Conservation (phyloP, 495 filamentous ascomycete species). For the Friedmanniomyces endolithicus region DNA sequence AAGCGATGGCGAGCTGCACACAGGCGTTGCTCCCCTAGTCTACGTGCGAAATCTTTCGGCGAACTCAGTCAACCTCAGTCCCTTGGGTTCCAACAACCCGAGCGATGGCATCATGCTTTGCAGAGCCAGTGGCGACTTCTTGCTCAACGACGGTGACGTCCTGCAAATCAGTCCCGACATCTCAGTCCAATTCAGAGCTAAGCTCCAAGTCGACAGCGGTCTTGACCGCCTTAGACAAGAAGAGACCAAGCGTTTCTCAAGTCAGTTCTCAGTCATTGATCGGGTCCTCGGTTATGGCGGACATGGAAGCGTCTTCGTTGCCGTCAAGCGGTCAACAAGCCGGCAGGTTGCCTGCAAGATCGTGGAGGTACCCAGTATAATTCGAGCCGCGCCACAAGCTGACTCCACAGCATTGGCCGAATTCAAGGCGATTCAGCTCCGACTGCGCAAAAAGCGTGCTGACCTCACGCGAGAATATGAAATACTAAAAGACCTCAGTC, state of each 20-base stretch:
- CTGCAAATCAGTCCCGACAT: constrained; percentile 18
- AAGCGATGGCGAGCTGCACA: constrained; percentile 1
- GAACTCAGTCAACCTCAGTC: constrained; percentile 22
- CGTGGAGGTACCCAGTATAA: constrained; percentile 19
- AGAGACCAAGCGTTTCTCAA: constrained; percentile 18
- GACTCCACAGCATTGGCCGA: background rate
- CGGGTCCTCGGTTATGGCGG: constrained; percentile 29
- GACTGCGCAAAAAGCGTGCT: constrained; percentile 5
- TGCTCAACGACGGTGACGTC: constrained; percentile 29
- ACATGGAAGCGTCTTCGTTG: constrained; percentile 27
- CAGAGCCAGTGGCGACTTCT: constrained; percentile 17
- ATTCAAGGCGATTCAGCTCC: background rate
- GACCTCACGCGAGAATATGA: constrained; percentile 27
- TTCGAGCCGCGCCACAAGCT: background rate
- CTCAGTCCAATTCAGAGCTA: constrained; percentile 5
- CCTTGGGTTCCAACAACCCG: constrained; percentile 1
- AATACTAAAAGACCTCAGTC: constrained; percentile 30
- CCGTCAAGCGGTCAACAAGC: constrained; percentile 21
- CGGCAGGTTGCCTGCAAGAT: constrained; percentile 35
- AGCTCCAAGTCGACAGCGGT: background rate
- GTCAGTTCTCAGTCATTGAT: constrained; percentile 24
- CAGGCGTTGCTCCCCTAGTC: constrained; percentile 27
- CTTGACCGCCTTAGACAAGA: constrained; percentile 10
- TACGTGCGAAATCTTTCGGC: constrained; percentile 32
- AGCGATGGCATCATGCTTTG: background rate